Conservation (phyloP, 192 early-diverging fungal species). For the Coemansia sp. region DNA sequence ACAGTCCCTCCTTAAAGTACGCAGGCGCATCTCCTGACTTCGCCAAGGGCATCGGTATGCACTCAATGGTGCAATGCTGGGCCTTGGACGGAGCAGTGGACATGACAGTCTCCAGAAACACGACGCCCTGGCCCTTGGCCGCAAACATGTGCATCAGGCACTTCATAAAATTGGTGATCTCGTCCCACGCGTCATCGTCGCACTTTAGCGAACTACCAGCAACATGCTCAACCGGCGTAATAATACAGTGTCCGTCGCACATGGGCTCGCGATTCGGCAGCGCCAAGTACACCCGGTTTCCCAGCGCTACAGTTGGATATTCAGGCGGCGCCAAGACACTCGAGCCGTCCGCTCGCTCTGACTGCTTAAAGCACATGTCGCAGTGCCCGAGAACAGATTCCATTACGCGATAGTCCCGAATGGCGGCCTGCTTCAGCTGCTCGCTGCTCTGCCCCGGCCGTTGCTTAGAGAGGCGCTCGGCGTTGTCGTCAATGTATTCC, state of each 20-base stretch:
- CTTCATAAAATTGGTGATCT: constrained; percentile 96
- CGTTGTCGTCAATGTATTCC: constrained; percentile 91
- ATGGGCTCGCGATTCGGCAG: constrained; percentile 73
- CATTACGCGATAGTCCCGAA: constrained; percentile 68
- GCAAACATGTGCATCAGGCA: constrained; percentile 87
- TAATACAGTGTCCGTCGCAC: constrained; percentile 82
- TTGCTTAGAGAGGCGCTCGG: constrained; percentile 68
- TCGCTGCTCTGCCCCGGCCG: constrained; percentile 60
- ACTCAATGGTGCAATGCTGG: constrained; percentile 84
- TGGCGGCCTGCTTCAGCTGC: constrained; percentile 63
- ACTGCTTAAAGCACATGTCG: constrained; percentile 68
- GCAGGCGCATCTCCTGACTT: constrained; percentile 72
- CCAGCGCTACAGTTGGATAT: constrained; percentile 73
- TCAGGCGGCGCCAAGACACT: constrained; percentile 61
- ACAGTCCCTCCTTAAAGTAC: constrained; percentile 86
- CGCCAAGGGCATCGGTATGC: constrained; percentile 83
- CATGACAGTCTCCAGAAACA: constrained; percentile 93
- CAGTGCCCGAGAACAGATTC: constrained; percentile 58
- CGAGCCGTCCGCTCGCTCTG: constrained; percentile 21
- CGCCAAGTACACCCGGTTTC: constrained; percentile 73
- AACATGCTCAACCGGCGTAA: constrained; percentile 87
- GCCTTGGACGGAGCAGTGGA: constrained; percentile 65
- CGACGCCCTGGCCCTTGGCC: constrained; percentile 60
- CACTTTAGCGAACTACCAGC: constrained; percentile 74
- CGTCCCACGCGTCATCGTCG: constrained; percentile 91